Evolutionary conservation across 1,284 basidiomycete species (phyloP), one percentile per base, ranked within the genome.

Genomic region (Cutaneotrichosporon cutaneum): DNA sequence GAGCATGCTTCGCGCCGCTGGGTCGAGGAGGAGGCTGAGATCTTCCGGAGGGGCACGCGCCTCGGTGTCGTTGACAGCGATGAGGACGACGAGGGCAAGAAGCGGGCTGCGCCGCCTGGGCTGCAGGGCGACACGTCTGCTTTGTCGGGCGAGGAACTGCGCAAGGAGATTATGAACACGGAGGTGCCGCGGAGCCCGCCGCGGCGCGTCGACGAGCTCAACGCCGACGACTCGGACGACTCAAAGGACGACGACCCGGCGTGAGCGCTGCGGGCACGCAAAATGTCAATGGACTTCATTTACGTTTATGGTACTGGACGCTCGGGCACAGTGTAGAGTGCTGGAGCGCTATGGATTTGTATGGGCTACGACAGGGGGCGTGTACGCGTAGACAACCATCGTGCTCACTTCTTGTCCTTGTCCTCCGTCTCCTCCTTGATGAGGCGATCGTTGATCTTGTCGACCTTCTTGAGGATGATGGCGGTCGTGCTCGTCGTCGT

Each of bases 21-120:
- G 88, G 88, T 93, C 0, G 89, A 87, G 67, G 91, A 93, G 71
- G 91, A 92, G 71, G 91, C 90, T 1, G 93, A 96, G 77, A 88
- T 96, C 33, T 97, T 97, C 81, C 83, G 93, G 55, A 93, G 93
- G 74, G 92, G 93, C 1, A 87, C 87, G 1, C 82, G 92, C 13
- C 82, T 95, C 11, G 88, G 89, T 0, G 87, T 88, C 5, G 90
- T 89, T 65, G 90, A 77, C 26, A 89, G 88, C 75, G 66, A 69
- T 22, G 77, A 77, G 70, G 90, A 93, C 85, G 90, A 92, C 66
- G 24, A 22, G 2, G 42, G 27, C 44, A 26, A 22, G 7, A n/a
- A 16, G 22, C 47, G 60, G 14, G 13, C 27, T 47, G 33, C 47
- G 26, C 45, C 47, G 42, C 18, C 52, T 5, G 27, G 26, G 22